Evolutionary conservation across 1,139 yeast species (phyloP), one percentile per base, ranked within the genome.

Genomic region (Kluyveromyces sp.): DNA sequence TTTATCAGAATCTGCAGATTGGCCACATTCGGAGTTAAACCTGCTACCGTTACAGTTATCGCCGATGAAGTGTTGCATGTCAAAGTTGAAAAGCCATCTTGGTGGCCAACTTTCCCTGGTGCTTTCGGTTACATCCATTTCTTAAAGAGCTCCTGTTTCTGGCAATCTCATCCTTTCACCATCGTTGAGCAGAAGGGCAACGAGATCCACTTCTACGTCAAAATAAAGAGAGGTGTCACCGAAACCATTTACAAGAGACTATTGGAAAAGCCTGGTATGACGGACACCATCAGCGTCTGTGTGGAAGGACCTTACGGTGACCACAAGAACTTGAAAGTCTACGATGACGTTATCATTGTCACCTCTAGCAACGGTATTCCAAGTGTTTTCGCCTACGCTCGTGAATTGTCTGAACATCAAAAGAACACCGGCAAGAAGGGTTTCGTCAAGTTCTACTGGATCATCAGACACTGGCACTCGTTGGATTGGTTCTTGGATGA

Each of bases 291-390:
- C 49, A 56, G 58, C 39, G 69, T 75, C 2, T 56, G 70, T 3
- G 59, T 78, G 9, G 85, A 79, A 53, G 85, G 85, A 0, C 83
- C 84, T 1, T 80, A 79, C 53, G 81, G 84, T 50, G 62, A 66
- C 53, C 59, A 70, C 53, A 57, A 75, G 53, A 73, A 85, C 57
- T 59, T 77, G 42, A 71, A 71, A 45, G 67, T 74, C 43, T 81
- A 75, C 58, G 80, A 77, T 42, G 73, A 71, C 40, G 68, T 70
- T 7, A 58, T 80, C 18, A 67, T 82, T 44, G 53, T 81, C 45
- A 78, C 81, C 1, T 82, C 87, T 50, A 88, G 89, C 46, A 79
- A 81, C 48, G 94, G 94, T 57, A 73, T 84, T 50, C 83, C 94
- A 12, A 80, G 82, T 44, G 63, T 64, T 20, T 63, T 56, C 46